Evolutionary conservation across 495 filamentous ascomycete genomes (phyloP).

Genomic region (Neurospora terricola): DNA sequence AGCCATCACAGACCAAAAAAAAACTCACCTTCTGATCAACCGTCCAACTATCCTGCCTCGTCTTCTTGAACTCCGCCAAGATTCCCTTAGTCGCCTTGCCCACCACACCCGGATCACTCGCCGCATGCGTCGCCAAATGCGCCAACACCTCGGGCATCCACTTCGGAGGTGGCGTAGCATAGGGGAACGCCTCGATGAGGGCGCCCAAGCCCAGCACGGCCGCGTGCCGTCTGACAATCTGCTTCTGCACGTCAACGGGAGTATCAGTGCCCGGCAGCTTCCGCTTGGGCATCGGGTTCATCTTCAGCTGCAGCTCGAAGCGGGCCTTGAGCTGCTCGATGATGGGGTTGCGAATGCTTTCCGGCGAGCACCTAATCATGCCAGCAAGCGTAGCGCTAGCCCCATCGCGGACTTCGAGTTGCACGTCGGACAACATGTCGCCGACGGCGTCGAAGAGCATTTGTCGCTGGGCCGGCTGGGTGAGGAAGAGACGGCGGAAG

Average conservation of each 20-base stretch:
- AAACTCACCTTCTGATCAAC: conserved; percentile 84
- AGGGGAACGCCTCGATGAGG: conserved; percentile 93
- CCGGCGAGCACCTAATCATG: conserved; percentile 97
- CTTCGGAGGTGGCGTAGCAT: conserved; percentile 76
- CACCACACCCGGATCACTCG: conserved; percentile 82
- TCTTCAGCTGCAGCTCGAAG: conserved; percentile 64
- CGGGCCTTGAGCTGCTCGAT: conserved; percentile 64
- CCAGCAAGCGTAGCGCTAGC: conserved; percentile 86
- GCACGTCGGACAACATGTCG: conserved; percentile 83
- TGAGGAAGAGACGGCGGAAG: conserved; percentile 94
- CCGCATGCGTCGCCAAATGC: conserved; percentile 71
- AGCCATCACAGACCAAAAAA: background rate
- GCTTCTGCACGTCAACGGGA: conserved; percentile 64
- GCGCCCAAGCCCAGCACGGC: conserved; percentile 89
- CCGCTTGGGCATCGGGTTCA: conserved; percentile 81
- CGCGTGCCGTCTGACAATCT: conserved; percentile 75
- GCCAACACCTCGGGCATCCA: conserved; percentile 95
- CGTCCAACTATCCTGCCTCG: conserved; percentile 96
- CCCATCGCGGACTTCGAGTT: conserved; percentile 91
- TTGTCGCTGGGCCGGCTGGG: conserved; percentile 63
- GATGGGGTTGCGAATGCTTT: conserved; percentile 62
- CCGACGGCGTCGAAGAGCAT: conserved; percentile 81
- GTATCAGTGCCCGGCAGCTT: conserved; percentile 58
- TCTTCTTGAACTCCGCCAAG: conserved; percentile 98
- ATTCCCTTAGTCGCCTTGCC: conserved; percentile 96